Evolutionary conservation across 2,329 filamentous ascomycete genomes (phyloP).

Genomic region (Zasmidium cellare): DNA sequence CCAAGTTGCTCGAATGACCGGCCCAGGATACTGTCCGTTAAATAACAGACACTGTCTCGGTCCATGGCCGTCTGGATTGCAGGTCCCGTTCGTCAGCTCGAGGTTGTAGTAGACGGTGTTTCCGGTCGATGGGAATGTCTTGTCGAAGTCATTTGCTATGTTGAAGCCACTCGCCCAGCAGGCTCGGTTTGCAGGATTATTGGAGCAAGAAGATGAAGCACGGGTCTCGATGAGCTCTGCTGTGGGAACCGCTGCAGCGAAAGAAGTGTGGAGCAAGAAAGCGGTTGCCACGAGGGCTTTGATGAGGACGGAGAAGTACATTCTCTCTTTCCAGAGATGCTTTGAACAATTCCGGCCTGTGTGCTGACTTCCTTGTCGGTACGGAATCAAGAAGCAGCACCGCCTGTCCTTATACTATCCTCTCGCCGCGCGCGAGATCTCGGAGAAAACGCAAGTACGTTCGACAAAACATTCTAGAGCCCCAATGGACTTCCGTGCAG

Average conservation of each 20-base stretch:
- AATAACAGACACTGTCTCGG: constrained; percentile 50
- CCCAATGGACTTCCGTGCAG: too few species aligned
- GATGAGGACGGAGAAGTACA: background rate
- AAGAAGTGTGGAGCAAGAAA: background rate
- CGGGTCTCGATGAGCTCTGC: background rate
- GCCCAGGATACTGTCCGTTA: constrained; percentile 63
- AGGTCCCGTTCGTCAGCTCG: constrained; percentile 37
- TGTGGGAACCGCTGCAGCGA: background rate
- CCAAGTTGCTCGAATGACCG: constrained; percentile 23
- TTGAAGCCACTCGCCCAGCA: constrained; percentile 31
- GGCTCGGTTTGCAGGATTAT: constrained; percentile 26
- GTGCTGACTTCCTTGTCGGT: too few species aligned
- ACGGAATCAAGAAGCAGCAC: too few species aligned
- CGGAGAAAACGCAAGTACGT: too few species aligned
- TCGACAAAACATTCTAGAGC: too few species aligned
- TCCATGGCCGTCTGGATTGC: constrained; percentile 48
- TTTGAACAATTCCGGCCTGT: too few species aligned
- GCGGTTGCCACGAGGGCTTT: background rate
- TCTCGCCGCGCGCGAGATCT: too few species aligned
- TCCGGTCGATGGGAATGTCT: constrained; percentile 34
- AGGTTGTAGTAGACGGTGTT: constrained; percentile 35
- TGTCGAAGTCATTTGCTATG: constrained; percentile 37
- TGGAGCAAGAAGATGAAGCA: constrained; percentile 32
- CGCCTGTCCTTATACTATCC: too few species aligned
- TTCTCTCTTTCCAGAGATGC: background rate